Percentiles rank a stretch among this genome's conserved stretches.
phyloP scores from a whole-genome alignment of 495 filamentous ascomycete species.

The Neurospora pannonica region DNA sequence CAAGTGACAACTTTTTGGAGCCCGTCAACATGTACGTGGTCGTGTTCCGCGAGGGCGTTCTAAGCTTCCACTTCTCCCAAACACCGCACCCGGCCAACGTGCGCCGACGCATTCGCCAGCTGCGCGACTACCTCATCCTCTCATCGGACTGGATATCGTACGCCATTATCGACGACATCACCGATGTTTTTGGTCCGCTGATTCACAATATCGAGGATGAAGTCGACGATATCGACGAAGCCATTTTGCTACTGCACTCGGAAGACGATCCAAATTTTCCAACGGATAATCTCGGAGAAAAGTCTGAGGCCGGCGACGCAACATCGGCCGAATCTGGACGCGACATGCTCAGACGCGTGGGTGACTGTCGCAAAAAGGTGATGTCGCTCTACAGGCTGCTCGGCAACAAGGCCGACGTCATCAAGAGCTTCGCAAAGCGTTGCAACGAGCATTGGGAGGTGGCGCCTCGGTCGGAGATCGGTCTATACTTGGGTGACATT shows the following conservation, averaged over 20 bases:
- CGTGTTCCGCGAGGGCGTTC: conserved; percentile 88
- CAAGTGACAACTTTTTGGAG: conserved; percentile 80
- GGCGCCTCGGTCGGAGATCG: conserved; percentile 89
- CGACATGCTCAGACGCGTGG: conserved; percentile 83
- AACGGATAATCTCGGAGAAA: conserved; percentile 15
- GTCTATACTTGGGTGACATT: conserved; percentile 91
- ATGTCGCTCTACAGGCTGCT: conserved; percentile 87
- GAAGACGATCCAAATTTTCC: conserved; percentile 20
- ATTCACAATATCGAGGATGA: conserved; percentile 86
- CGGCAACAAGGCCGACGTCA: conserved; percentile 96
- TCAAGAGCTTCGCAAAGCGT: conserved; percentile 97
- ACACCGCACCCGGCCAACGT: conserved; percentile 94
- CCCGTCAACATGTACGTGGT: conserved; percentile 97
- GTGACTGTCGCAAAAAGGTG: conserved; percentile 91
- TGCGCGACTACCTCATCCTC: conserved; percentile 87
- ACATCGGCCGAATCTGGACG: conserved; percentile 49
- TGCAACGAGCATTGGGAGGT: conserved; percentile 98
- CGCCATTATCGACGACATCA: conserved; percentile 95
- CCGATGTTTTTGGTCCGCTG: conserved; percentile 84
- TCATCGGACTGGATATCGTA: conserved; percentile 98
- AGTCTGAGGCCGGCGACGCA: conserved; percentile 29
- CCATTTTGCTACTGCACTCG: conserved; percentile 68
- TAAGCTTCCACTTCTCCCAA: conserved; percentile 91
- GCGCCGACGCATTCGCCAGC: conserved; percentile 80
- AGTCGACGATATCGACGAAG: conserved; percentile 80